Evolutionary conservation across 192 early-diverging fungal species (phyloP).

Genomic region (Dimargaris cristalligena): DNA sequence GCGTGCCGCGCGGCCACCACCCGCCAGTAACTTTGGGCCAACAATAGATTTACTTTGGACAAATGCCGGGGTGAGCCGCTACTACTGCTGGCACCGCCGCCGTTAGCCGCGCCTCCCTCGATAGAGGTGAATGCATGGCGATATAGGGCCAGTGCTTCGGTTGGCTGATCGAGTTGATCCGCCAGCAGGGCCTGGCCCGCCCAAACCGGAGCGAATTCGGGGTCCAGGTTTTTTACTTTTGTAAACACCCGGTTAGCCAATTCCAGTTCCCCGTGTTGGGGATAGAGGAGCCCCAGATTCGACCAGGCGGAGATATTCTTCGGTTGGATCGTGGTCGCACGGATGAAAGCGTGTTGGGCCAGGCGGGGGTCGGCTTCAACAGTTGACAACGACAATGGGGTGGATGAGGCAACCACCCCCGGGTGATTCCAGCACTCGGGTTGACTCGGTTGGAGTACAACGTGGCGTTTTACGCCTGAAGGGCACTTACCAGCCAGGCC

Average conservation of each 20-base stretch:
- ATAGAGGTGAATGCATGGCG: too few relatives aligned
- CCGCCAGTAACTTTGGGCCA: too few relatives aligned
- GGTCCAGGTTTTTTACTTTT: slow-evolving; percentile 53
- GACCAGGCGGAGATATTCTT: slow-evolving; percentile 52
- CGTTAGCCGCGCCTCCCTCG: too few relatives aligned
- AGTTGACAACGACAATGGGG: too few relatives aligned
- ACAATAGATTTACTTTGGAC: too few relatives aligned
- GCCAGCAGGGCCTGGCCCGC: slow-evolving; percentile 75
- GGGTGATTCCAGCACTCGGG: slow-evolving; percentile 51
- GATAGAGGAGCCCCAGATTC: slow-evolving; percentile 68
- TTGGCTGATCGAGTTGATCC: slow-evolving; percentile 28
- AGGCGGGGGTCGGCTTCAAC: slow-evolving; percentile 28
- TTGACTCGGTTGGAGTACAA: slow-evolving; percentile 38
- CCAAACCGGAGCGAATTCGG: slow-evolving; percentile 63
- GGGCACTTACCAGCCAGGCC: slow-evolving; percentile 18
- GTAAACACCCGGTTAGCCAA: slow-evolving; percentile 58
- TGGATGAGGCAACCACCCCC: slow-evolving; percentile 46
- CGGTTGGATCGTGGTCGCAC: slow-evolving; percentile 43
- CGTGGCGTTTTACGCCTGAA: slow-evolving; percentile 36
- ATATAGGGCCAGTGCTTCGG: slow-evolving; percentile 41
- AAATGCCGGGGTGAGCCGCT: too few relatives aligned
- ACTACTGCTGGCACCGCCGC: too few relatives aligned
- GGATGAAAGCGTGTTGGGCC: slow-evolving; percentile 74
- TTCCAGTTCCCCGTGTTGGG: slow-evolving; percentile 47
- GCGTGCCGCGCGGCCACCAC: too few relatives aligned